Percentiles rank a stretch among this genome's conserved stretches.
These are phyloP conservation scores for Ophiognomonia clavigignenti-juglandacearum DNA, from an alignment of 2,329 filamentous ascomycete genomes.

Conservation along the genomic window DNA sequence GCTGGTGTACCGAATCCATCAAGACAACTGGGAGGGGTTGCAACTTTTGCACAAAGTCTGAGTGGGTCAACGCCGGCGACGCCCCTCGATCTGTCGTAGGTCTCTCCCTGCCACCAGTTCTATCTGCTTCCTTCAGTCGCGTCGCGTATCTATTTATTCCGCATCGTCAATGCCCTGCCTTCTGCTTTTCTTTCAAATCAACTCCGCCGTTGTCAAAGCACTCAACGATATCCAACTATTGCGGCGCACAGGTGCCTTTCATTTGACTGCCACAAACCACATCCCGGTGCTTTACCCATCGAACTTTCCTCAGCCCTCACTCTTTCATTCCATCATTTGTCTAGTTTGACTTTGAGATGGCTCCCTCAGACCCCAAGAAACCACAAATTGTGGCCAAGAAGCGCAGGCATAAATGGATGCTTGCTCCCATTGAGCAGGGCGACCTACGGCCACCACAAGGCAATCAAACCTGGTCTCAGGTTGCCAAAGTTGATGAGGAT, in stretches of 20 bases:
- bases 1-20: conserved; percentile 47
- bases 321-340: too few species aligned
- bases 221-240: too few species aligned
- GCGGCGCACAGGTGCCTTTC: too few species aligned
- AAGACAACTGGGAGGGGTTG: conserved; percentile 52
- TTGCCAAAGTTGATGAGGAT: background rate
- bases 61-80: conserved; percentile 58
- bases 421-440: too few species aligned
- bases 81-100: conserved; percentile 61
- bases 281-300: too few species aligned
- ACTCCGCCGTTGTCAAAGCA: too few species aligned
- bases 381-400: conserved; percentile 9
- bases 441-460: too few species aligned
- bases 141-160: background rate
- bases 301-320: too few species aligned
- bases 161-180: background rate
- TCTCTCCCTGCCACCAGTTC: conserved; percentile 25
- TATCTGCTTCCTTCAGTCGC: background rate
- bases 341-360: background rate
- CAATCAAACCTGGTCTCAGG: too few species aligned
- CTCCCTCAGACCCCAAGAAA: background rate
- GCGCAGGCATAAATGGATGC: background rate
- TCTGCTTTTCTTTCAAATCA: too few species aligned
- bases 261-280: too few species aligned
- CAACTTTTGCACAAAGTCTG: conserved; percentile 64